phyloP scores from a whole-genome alignment of 495 filamentous ascomycete genomes.

The Antarctomyces pellizariae region DNA sequence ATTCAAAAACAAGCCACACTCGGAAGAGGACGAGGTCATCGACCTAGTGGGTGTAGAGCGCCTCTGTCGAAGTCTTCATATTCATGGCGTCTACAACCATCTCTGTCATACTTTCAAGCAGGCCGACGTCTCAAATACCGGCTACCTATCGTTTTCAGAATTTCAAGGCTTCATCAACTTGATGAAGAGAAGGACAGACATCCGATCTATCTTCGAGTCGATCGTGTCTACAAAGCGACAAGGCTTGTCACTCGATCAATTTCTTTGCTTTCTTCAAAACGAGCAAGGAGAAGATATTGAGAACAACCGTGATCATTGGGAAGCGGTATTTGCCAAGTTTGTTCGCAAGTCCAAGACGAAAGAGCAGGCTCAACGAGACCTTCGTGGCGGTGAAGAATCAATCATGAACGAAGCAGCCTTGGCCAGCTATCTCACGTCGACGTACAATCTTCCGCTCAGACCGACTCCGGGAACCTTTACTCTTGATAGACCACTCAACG shows the following conservation, averaged over 20 bases:
- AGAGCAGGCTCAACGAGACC: constrained; percentile 17
- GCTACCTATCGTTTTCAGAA: constrained; percentile 45
- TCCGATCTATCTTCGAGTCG: constrained; percentile 41
- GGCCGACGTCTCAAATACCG: constrained; percentile 37
- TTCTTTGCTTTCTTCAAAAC: constrained; percentile 48
- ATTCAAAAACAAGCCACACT: constrained; percentile 27
- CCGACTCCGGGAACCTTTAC: constrained; percentile 28
- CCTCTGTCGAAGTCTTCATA: constrained; percentile 69
- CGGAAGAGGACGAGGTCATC: constrained; percentile 41
- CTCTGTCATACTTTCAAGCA: constrained; percentile 52
- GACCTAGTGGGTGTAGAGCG: constrained; percentile 54
- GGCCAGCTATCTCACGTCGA: constrained; percentile 51
- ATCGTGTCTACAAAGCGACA: constrained; percentile 24
- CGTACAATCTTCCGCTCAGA: constrained; percentile 37
- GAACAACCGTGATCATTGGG: constrained; percentile 38
- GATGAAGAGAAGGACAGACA: constrained; percentile 65
- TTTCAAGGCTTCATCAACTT: constrained; percentile 63
- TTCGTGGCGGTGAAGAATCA: constrained; percentile 17
- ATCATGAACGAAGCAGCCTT: constrained; percentile 57
- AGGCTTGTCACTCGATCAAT: constrained; percentile 47
- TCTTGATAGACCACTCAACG: constrained; percentile 71
- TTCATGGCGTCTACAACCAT: constrained; percentile 56
- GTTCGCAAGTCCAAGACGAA: constrained; percentile 37
- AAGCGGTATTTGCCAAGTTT: constrained; percentile 48
- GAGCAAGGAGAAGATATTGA: constrained; percentile 57